Evolutionary conservation across 1,284 basidiomycete genomes (phyloP), one percentile per base, ranked within the genome.

Genomic region (Dichomitus squalens): DNA sequence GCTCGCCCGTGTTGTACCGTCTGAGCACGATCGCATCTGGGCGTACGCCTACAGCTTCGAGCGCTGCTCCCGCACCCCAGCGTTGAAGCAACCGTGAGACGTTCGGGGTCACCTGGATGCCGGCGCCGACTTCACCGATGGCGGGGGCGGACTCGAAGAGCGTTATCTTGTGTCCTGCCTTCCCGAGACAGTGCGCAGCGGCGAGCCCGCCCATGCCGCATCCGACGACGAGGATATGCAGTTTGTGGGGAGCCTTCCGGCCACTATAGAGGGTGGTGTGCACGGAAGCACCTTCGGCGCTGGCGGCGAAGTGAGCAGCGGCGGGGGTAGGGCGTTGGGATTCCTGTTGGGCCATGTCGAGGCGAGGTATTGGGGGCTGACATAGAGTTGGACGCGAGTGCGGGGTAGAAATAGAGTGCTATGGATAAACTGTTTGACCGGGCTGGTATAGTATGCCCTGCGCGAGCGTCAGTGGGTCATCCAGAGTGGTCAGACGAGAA

Each of bases 101-200:
- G 66, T 81, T 82, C 6, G 79, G 79, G 0, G 78, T 75, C 41
- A 81, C 74, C 63, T 82, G 80, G 65, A 82, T 82, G 31, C 80
- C 80, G 1, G 80, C 80, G 46, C 80, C 80, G 23, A 81, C 76
- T 57, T 80, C 78, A 29, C 76, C 76, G 14, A 81, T 73, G 1
- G 69, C 70, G 1, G 69, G 44, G 0, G 80, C 77, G 20, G 74
- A 69, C 63, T 81, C 80, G 60, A 81, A 64, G 23, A 81, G 69
- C 2, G 76, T 80, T 29, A 82, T 69, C 18, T 68, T 67, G 68
- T 81, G 80, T 0, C 79, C 79, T 3, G 78, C 78, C 39, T 77
- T 74, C 2, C 72, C 72, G 48, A 81, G 72, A 39, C 74, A 71
- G 64, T 76, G 73, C 0, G 79, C 76, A 23, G 79, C 76, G 7